These are phyloP conservation scores for Amphirosellinia nigrospora DNA, from an alignment of 495 filamentous ascomycete species.

Conservation along the genomic window DNA sequence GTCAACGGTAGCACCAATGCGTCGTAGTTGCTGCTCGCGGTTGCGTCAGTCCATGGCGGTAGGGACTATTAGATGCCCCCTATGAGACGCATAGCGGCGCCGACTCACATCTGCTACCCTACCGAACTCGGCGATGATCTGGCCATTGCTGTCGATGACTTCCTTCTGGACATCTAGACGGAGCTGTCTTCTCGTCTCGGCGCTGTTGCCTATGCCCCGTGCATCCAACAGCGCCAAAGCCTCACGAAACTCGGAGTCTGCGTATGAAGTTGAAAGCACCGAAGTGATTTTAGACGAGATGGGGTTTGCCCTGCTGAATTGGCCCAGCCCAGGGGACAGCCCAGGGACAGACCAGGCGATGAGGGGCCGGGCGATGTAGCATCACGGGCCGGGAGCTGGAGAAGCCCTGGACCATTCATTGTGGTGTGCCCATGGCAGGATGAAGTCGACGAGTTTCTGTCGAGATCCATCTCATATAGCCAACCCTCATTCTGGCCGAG, in stretches of 20 bases:
- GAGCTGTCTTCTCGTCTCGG: constrained; percentile 79
- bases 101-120: constrained; percentile 80
- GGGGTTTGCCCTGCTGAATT: constrained; percentile 53
- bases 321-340: constrained; percentile 20
- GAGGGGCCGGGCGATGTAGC: constrained; percentile 30
- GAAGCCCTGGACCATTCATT: constrained; percentile 28
- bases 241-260: constrained; percentile 89
- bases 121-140: constrained; percentile 89
- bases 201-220: constrained; percentile 72
- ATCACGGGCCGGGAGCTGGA: constrained; percentile 35
- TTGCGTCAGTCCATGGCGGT: constrained; percentile 20
- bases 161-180: constrained; percentile 89
- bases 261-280: constrained; percentile 90
- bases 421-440: background rate
- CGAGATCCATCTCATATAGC: background rate
- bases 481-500: background rate
- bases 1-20: constrained; percentile 79
- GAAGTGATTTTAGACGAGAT: constrained; percentile 77
- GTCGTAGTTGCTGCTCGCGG: constrained; percentile 74
- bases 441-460: background rate
- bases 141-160: constrained; percentile 90
- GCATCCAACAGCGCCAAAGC: constrained; percentile 79
- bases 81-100: background rate
- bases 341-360: constrained; percentile 29
- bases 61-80: background rate